A percentile compares a stretch with the other conserved stretches of the same genome.
These are phyloP conservation scores for Protoeuglena noctilucae DNA, from an alignment of 139 green algal species.

Conservation along the genomic window DNA sequence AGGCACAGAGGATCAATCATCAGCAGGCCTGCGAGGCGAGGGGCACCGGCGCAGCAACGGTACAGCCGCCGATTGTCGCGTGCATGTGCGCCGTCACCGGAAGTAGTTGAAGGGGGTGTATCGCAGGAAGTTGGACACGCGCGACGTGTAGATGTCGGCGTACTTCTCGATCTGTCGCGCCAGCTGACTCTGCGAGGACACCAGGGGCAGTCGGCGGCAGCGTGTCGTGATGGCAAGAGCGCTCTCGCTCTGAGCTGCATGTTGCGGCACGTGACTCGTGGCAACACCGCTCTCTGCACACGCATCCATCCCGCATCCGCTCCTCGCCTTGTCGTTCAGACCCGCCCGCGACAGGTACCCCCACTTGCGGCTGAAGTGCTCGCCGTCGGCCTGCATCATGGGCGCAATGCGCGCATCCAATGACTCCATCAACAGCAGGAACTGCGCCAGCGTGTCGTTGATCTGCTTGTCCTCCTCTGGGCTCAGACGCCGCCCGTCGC, in stretches of 20 bases:
- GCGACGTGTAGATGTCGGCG: slow-evolving; percentile 72
- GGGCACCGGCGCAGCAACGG: too few relatives aligned
- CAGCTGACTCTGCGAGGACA: too few relatives aligned
- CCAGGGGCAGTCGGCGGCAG: too few relatives aligned
- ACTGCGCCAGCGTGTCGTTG: slow-evolving; percentile 57
- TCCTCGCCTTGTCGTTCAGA: slow-evolving; percentile 96
- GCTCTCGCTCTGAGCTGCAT: too few relatives aligned
- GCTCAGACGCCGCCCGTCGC: background rate
- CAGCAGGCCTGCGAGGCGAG: too few relatives aligned
- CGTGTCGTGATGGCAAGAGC: too few relatives aligned
- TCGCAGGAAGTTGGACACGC: slow-evolving; percentile 86
- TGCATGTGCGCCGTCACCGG: slow-evolving; percentile 17
- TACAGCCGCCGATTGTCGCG: too few relatives aligned
- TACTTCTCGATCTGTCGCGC: slow-evolving; percentile 89
- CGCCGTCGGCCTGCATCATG: slow-evolving; percentile 65
- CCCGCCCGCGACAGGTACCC: slow-evolving; percentile 73
- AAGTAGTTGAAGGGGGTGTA: slow-evolving; percentile 84
- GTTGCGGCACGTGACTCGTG: too few relatives aligned
- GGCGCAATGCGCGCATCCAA: slow-evolving; percentile 70
- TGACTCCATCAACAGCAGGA: slow-evolving; percentile 70
- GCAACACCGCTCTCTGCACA: too few relatives aligned
- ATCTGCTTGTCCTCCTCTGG: slow-evolving; percentile 28
- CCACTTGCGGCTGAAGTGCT: slow-evolving; percentile 70
- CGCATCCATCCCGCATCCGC: too few relatives aligned
- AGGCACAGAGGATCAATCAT: too few relatives aligned